phyloP scores from a whole-genome alignment of 345 rosid genomes.

The Excoecaria cochinchinensis region DNA sequence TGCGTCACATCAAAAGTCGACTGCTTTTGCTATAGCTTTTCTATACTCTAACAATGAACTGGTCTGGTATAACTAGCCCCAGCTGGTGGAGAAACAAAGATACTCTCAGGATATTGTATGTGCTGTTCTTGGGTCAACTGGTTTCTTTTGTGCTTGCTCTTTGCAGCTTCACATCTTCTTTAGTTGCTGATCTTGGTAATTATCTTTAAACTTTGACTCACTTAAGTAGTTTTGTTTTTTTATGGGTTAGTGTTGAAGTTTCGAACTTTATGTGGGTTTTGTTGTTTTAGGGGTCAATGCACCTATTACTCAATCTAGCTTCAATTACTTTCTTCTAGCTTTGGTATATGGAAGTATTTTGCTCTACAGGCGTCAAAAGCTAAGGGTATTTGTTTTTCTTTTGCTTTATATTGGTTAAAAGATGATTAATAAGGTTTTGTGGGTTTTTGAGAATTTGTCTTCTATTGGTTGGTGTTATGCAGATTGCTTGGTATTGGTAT shows the following conservation, averaged over 20 bases:
- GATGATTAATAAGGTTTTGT: not conserved
- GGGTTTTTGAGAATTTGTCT: not conserved
- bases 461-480: slow-evolving; percentile 7
- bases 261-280: not conserved
- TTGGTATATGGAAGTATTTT: slow-evolving; percentile 49
- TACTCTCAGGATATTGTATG: slow-evolving; percentile 29
- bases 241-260: not conserved
- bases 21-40: no score
- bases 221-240: not conserved
- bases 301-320: slow-evolving; percentile 48
- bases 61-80: not conserved
- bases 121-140: slow-evolving; percentile 50
- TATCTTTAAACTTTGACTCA: not conserved
- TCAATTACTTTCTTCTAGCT: slow-evolving; percentile 44
- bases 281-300: slow-evolving; percentile 52
- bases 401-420: not conserved
- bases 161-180: slow-evolving; percentile 51
- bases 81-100: slow-evolving; percentile 36
- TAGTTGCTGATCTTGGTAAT: slow-evolving; percentile 50
- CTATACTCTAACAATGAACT: not conserved
- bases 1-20: no score
- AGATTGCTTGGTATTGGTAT: slow-evolving; percentile 65
- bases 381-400: slow-evolving; percentile 26
- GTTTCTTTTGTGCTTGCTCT: slow-evolving; percentile 49
- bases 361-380: slow-evolving; percentile 40